Evolutionary conservation across 1,284 basidiomycete species (phyloP), one percentile per base, ranked within the genome.

Genomic region (Melampsora americana): DNA sequence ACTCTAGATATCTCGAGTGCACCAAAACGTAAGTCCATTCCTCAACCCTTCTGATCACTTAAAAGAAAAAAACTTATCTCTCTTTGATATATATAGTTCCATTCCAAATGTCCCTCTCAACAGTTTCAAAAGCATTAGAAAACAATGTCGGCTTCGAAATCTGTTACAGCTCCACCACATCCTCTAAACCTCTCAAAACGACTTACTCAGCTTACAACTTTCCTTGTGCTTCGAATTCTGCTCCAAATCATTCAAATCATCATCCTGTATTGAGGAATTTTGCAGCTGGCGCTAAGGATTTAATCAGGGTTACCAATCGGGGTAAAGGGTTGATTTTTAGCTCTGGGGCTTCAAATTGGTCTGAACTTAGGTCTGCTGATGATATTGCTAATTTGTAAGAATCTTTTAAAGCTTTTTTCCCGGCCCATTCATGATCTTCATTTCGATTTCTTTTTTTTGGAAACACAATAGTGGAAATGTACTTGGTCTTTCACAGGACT

Each of bases 301-400:
- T 73, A 44, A 66, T 73, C 28, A 44, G 62, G 18, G 70, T 73
- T 30, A 66, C 70, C 18, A 73, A 73, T 59, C 50, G 60, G 46
- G 62, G 61, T 30, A 53, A 66, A 28, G 70, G 62, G 20, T 35
- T 66, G 7, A 60, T 73, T 26, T 32, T 73, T 28, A 66, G 70
- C 35, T 64, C 44, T 26, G 69, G 42, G 1, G 69, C 69, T 28
- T 32, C 5, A 16, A 72, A 5, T 18, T 72, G 69, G 61, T 6
- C 39, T 32, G 44, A 72, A 28, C 44, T 72, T 6, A 48, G 69
- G 16, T 20, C 60, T 0, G 23, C 60, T 32, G 69, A 64, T 28
- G 69, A 72, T 26, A 20, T 72, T 16, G 26, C 46, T 11, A 72
- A 72, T 61, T 56, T 72, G 60, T 72, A 9, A 28, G 59, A 26